A percentile compares a stretch with the other conserved stretches of the same genome.
Conservation (phyloP, 2,329 filamentous ascomycete species). For the Pseudogymnoascus sp. region DNA sequence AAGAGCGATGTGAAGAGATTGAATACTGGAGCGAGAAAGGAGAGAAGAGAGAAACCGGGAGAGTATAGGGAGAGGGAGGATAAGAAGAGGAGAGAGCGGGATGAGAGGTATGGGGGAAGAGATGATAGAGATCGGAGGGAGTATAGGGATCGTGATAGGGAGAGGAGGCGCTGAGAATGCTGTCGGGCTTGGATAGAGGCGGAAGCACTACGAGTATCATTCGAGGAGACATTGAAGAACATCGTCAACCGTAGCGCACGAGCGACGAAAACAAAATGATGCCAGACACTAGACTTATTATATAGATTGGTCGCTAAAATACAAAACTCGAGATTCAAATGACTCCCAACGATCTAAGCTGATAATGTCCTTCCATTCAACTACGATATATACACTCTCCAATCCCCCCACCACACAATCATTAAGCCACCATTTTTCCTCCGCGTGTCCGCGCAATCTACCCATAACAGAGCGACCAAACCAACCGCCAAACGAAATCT, state of each 20-base stretch:
- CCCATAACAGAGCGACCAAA: background rate
- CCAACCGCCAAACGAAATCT: background rate
- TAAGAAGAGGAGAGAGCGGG: constrained; percentile 35
- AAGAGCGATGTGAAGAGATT: constrained; percentile 51
- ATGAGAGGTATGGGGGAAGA: constrained; percentile 34
- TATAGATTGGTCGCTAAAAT: background rate
- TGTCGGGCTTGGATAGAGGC: constrained; percentile 21
- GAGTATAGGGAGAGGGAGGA: constrained; percentile 36
- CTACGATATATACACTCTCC: constrained; percentile 5
- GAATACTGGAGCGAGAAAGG: constrained; percentile 33
- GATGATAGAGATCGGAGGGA: constrained; percentile 35
- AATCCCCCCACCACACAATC: background rate
- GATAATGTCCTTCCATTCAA: constrained; percentile 1
- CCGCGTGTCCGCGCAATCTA: background rate
- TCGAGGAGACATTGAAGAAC: background rate
- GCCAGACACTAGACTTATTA: background rate
- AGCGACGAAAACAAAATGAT: constrained; percentile 10
- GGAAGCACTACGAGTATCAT: constrained; percentile 14
- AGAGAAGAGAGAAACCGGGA: constrained; percentile 34
- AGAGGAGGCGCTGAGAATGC: constrained; percentile 32
- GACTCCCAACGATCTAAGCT: background rate
- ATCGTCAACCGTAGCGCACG: constrained; percentile 24
- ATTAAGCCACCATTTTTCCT: background rate
- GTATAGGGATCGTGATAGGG: constrained; percentile 28
- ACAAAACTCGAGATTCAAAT: background rate